Conservation (phyloP, 441 rosid genomes). For the Pelargonium myrrhifolium region DNA sequence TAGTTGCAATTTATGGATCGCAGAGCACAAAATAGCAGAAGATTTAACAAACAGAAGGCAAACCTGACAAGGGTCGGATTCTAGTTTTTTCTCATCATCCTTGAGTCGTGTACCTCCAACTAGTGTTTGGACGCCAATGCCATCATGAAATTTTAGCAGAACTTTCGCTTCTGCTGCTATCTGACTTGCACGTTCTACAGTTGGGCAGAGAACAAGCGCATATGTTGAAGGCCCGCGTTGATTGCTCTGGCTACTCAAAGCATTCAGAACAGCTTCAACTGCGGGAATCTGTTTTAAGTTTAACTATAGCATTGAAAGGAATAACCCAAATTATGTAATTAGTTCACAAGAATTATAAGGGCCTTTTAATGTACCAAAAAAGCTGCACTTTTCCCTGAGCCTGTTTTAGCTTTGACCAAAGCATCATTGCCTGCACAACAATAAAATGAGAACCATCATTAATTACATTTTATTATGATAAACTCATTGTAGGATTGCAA, state of each 20-base stretch:
- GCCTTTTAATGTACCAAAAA: conserved; percentile 59
- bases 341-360: conserved; percentile 17
- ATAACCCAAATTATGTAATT: conserved; percentile 21
- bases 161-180: conserved; percentile 90
- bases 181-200: conserved; percentile 93
- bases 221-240: conserved; percentile 46
- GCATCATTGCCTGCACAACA: conserved; percentile 77
- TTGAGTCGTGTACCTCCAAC: conserved; percentile 91
- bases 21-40: too few species aligned
- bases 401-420: conserved; percentile 87
- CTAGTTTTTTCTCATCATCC: conserved; percentile 77
- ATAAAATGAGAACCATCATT: conserved; percentile 18
- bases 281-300: conserved; percentile 88
- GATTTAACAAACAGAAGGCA: conserved; percentile 15
- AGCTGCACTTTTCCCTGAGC: conserved; percentile 88
- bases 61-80: conserved; percentile 86
- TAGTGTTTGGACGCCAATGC: conserved; percentile 72
- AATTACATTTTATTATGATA: too few species aligned
- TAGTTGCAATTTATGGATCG: too few species aligned
- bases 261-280: conserved; percentile 88
- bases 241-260: conserved; percentile 29
- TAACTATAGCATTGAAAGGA: conserved; percentile 34
- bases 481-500: too few species aligned
- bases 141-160: conserved; percentile 69
- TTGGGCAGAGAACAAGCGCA: conserved; percentile 82